Percentiles rank a stretch among this genome's conserved stretches.
phyloP scores from a whole-genome alignment of 1,284 basidiomycete genomes.

The Ustilago trichophora region DNA sequence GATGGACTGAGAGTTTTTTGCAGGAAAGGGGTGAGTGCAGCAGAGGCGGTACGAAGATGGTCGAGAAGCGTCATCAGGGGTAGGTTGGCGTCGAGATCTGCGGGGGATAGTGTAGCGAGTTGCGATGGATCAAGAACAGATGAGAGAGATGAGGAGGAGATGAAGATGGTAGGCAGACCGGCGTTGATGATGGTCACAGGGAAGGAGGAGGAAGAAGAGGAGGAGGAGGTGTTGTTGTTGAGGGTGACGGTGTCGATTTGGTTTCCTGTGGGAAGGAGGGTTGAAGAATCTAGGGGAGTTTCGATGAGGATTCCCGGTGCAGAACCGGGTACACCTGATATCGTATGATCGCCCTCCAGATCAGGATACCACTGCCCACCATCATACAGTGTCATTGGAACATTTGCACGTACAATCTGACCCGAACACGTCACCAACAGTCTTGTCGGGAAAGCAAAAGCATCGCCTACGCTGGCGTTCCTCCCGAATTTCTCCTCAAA shows the following conservation, averaged over 20 bases:
- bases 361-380: slow-evolving; percentile 33
- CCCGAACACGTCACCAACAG: slow-evolving; percentile 53
- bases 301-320: slow-evolving; percentile 55
- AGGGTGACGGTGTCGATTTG: slow-evolving; percentile 34
- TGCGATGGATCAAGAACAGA: slow-evolving; percentile 18
- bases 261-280: slow-evolving; percentile 50
- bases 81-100: slow-evolving; percentile 50
- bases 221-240: too few relatives aligned
- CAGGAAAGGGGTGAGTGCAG: slow-evolving; percentile 31
- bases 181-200: slow-evolving; percentile 57
- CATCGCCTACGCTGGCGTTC: slow-evolving; percentile 1
- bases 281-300: slow-evolving; percentile 41
- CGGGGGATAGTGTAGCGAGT: slow-evolving; percentile 8
- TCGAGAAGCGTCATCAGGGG: slow-evolving; percentile 47
- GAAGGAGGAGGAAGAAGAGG: background rate
- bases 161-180: slow-evolving; percentile 61
- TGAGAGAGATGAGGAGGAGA: slow-evolving; percentile 37
- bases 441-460: slow-evolving; percentile 31
- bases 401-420: slow-evolving; percentile 50
- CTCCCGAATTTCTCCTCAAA: background rate
- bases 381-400: slow-evolving; percentile 33
- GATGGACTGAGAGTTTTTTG: slow-evolving; percentile 38
- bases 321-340: slow-evolving; percentile 62
- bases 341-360: slow-evolving; percentile 37
- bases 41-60: slow-evolving; percentile 38